Base-by-base conservation (phyloP, 768 basidiomycete species). In the Amanita jacksonii region DNA sequence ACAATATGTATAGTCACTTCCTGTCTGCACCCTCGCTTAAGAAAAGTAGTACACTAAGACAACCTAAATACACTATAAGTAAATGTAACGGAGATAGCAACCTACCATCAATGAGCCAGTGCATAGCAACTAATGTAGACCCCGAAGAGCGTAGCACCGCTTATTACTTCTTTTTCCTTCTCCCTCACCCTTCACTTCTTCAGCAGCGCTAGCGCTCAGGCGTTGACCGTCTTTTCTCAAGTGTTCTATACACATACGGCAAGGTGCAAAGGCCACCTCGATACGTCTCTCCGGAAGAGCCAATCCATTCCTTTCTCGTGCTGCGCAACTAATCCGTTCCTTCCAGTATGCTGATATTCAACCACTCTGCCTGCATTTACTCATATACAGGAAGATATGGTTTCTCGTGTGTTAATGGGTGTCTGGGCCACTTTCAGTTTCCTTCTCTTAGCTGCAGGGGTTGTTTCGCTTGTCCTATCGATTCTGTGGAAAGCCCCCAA, bases 371-470 rank as follows among this genome's bases (percentile, higher is more conserved):
- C 23, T 16, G 30, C 10, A 15, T 13, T 8, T 9, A 9, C 25
- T 28, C 9, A 24, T 27, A 7, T 7, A 19, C 33, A 15, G 12
- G 22, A 16, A 53, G 62, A 53, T 51, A 90, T 89, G 88, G 72
- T 81, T 55, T 86, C 87, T 50, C 79, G 68, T 55, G 73, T 62
- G 53, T 66, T 91, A 49, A 73, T 84, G 64, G 74, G 70, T 38
- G 69, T 75, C 47, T 93, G 87, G 83, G 74, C 69, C 19, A 73
- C 78, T 59, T 68, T 91, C 50, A 84, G 82, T 64, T 46, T 81
- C 43, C 70, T 68, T 49, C 73, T 93, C 38, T 69, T 91, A 37
- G 74, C 67, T n/a, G 79, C 83, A 9, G 88, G 85, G 34, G 64
- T 68, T 32, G 47, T 90, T 41, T 63, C 78, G 9, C 63, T 92